Conservation (phyloP, 2,329 filamentous ascomycete genomes). For the Acrocalymma vagum region DNA sequence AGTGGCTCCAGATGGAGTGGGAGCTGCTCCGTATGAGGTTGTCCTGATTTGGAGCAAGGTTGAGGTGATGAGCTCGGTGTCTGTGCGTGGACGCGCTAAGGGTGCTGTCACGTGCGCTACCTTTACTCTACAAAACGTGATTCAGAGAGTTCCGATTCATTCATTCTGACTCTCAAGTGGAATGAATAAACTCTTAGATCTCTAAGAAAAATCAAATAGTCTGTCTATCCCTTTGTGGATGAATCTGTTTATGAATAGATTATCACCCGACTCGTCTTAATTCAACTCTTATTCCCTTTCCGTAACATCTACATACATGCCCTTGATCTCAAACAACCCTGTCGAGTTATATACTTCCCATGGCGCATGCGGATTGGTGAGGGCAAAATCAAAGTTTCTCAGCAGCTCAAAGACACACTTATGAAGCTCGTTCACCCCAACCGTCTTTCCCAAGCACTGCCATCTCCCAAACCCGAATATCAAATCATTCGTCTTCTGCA, state of each 20-base stretch:
- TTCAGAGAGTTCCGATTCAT: no score
- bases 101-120: no score
- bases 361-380: conserved; percentile 37
- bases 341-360: conserved; percentile 38
- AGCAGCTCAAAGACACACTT: conserved; percentile 53
- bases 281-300: conserved; percentile 16
- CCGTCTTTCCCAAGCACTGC: conserved; percentile 41
- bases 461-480: conserved; percentile 49
- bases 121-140: no score
- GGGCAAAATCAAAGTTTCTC: conserved; percentile 41
- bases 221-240: no score
- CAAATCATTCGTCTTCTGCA: conserved; percentile 44
- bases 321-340: conserved; percentile 38
- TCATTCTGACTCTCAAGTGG: no score
- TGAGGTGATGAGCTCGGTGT: background rate
- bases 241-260: no score
- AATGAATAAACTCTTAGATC: no score
- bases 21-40: conserved; percentile 21
- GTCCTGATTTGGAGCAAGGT: conserved; percentile 16
- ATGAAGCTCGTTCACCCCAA: conserved; percentile 49
- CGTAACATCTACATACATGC: conserved; percentile 44
- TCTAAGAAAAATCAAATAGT: no score
- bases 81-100: no score
- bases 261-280: no score
- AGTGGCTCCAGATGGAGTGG: conserved; percentile 4